Base-by-base conservation (phyloP, 2,329 filamentous ascomycete genomes). In the Fusarium proliferatum region DNA sequence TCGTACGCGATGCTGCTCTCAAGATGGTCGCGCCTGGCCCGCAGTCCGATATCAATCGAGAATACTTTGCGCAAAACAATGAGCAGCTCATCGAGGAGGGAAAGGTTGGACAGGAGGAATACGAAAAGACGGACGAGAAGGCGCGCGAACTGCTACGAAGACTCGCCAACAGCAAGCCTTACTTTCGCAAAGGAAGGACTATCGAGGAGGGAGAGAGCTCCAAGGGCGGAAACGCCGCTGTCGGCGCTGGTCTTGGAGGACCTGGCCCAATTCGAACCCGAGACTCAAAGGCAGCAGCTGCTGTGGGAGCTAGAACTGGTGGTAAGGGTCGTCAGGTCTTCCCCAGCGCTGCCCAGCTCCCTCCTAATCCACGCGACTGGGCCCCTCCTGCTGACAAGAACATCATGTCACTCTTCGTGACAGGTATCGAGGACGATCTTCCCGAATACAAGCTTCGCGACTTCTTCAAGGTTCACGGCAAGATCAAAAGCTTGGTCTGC, bases 1-100 rank as follows among this genome's bases (percentile, higher is more conserved):
- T 95, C 19, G 94, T 99, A 66, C 91, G 96, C 80, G 96, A 99
- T 86, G 96, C 96, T 6, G 96, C 97, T 9, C 87, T 99, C 72
- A 98, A 98, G 86, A 97, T 99, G 93, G 94, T 98, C 46, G 95
- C 96, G 2, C 95, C 96, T 0, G 96, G 96, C 0, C 96, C 96
- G 2, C 90, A 94, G 72, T 97, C 94, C 81, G 93, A 94, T 62
- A 94, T 99, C 82, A 99, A 99, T 85, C 88, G 96, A 76, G 95
- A 99, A 84, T 99, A 96, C 84, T 99, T 97, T 82, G 96, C 96
- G 19, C 96, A 99, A 81, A 96, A 98, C 80, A 95, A 98, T 82
- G 96, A 98, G 85, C 93, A 92, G 79, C 94, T 97, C 69, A 95
- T 99, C 56, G 95, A 98, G 79, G 95, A 98, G 76, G 96, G 96